phyloP scores from a whole-genome alignment of 306 rosid genomes.

The Elaeagnus macrophylla region DNA sequence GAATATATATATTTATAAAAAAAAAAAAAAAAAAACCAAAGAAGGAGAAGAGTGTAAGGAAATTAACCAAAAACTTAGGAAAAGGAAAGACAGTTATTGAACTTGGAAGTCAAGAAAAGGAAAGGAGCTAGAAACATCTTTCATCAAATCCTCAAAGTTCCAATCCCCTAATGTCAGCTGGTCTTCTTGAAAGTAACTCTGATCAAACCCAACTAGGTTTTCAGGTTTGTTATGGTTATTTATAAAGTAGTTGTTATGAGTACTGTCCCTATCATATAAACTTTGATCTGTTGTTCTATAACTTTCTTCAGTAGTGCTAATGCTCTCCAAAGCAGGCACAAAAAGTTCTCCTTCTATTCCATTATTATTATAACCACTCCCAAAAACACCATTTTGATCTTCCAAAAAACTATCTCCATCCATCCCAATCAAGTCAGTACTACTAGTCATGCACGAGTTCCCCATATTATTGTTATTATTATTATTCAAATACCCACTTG shows the following conservation, averaged over 20 bases:
- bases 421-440: too few relatives aligned
- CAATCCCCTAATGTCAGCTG: conserved; percentile 63
- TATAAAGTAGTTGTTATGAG: conserved; percentile 15
- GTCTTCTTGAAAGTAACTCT: conserved; percentile 45
- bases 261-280: conserved; percentile 14
- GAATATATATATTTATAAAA: too few relatives aligned
- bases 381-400: conserved; percentile 26
- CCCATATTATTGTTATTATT: too few relatives aligned
- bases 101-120: conserved; percentile 57
- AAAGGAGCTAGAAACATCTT: conserved; percentile 65
- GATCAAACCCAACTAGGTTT: conserved; percentile 36
- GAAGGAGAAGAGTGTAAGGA: not conserved
- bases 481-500: conserved; percentile 30
- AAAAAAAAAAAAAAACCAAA: not conserved
- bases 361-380: conserved; percentile 20
- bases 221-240: conserved; percentile 26
- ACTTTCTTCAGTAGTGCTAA: conserved; percentile 29
- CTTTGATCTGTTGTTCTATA: conserved; percentile 33
- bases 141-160: conserved; percentile 86
- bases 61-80: not conserved
- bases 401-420: conserved; percentile 24
- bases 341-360: conserved; percentile 39
- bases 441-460: too few relatives aligned
- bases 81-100: conserved; percentile 9
- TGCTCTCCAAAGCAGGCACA: conserved; percentile 62